Conservation (phyloP, 140 eudicot species). For the Ambrosia hybrid region DNA sequence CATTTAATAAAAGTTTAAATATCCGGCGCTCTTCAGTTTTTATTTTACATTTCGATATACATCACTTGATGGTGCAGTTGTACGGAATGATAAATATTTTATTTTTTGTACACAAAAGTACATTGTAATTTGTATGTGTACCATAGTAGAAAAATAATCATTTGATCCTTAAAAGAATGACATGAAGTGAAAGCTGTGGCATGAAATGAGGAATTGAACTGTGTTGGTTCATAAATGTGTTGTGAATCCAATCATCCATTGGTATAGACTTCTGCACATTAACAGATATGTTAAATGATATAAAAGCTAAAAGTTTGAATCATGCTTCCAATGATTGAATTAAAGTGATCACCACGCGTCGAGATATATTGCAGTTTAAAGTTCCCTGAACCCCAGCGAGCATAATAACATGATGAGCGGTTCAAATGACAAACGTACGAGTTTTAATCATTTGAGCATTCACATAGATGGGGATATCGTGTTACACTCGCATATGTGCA, state of each 20-base stretch:
- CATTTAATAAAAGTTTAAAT: no score
- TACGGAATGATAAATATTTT: neutral
- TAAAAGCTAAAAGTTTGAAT: constrained; percentile 3
- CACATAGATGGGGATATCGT: neutral
- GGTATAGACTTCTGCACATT: constrained; percentile 3
- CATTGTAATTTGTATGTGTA: constrained; percentile 2
- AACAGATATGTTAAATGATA: constrained; percentile 2
- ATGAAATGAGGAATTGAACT: constrained; percentile 6
- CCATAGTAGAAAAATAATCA: constrained; percentile 14
- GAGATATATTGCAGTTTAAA: neutral
- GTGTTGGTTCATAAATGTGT: constrained; percentile 37
- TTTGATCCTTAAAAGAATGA: constrained; percentile 25
- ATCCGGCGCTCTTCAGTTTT: neutral
- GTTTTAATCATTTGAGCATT: neutral
- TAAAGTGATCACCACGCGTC: neutral
- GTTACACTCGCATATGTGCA: neutral
- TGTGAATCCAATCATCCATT: constrained; percentile 19
- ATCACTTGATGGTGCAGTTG: constrained; percentile 2
- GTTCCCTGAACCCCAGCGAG: neutral
- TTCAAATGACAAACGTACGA: neutral
- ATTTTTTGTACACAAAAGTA: constrained; percentile 4
- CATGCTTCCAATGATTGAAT: constrained; percentile 14
- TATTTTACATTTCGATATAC: no score
- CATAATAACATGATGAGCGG: constrained; percentile 13
- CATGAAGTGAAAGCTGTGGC: constrained; percentile 39